phyloP scores from a whole-genome alignment of 73 alveolate species.

The Paramecium tetraurelia region DNA sequence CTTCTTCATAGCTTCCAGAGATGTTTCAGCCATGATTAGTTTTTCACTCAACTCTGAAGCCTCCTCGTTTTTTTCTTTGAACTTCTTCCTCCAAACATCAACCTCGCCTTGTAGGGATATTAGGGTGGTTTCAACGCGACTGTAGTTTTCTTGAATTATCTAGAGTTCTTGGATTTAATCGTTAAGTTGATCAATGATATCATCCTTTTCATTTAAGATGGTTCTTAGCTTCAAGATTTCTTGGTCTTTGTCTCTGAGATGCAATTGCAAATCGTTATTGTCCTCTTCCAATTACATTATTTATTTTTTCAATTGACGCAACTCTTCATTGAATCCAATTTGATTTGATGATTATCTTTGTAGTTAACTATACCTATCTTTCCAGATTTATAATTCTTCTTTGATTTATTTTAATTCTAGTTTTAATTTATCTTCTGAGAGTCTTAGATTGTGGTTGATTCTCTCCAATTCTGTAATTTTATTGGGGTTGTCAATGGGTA shows the following conservation, averaged over 20 bases:
- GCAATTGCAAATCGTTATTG: not conserved
- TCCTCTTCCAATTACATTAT: not conserved
- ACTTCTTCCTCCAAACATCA: slow-evolving; percentile 10
- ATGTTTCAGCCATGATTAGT: slow-evolving; percentile 9
- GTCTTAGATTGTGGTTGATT: not conserved
- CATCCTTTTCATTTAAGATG: not conserved
- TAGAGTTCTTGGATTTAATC: not conserved
- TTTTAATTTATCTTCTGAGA: not conserved
- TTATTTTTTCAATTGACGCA: not conserved
- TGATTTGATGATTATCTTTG: not conserved
- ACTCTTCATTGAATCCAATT: not conserved
- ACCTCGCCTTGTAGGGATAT: not conserved
- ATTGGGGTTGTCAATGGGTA: not conserved
- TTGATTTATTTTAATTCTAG: not conserved
- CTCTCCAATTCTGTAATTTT: not conserved
- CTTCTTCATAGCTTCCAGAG: not conserved
- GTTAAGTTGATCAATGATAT: not conserved
- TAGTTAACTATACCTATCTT: not conserved
- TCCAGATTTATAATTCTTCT: not conserved
- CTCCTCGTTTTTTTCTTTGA: not conserved
- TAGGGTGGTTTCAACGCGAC: not conserved
- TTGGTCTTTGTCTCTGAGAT: not conserved
- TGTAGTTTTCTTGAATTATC: not conserved
- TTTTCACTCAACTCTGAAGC: slow-evolving; percentile 18
- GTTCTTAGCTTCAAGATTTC: not conserved